Percentiles rank a stretch among this genome's conserved stretches.
Conservation (phyloP, 768 basidiomycete species). For the Gyrodon lividus region DNA sequence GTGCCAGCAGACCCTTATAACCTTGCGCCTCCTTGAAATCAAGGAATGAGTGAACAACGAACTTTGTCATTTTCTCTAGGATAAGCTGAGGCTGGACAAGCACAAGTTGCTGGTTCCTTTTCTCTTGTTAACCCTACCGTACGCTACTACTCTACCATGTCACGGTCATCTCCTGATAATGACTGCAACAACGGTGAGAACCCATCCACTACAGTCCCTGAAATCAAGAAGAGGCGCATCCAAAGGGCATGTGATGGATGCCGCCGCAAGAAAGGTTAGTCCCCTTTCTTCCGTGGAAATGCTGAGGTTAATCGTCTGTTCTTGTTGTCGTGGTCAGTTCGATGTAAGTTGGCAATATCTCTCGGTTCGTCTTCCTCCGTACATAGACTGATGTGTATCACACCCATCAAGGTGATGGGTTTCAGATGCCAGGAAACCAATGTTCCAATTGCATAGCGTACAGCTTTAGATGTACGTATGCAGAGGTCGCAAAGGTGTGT, state of each 20-base stretch:
- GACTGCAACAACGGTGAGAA: slow-evolving; percentile 50
- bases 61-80: no score
- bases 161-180: slow-evolving; percentile 67
- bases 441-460: slow-evolving; percentile 58
- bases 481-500: slow-evolving; percentile 54
- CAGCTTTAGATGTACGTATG: slow-evolving; percentile 52
- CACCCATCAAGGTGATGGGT: slow-evolving; percentile 52
- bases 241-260: slow-evolving; percentile 84
- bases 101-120: no score
- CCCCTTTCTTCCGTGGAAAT: no score
- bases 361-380: neutral
- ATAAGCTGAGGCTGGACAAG: no score
- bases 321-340: slow-evolving; percentile 6
- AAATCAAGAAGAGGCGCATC: slow-evolving; percentile 67
- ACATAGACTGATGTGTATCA: neutral
- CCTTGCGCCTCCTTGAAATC: no score
- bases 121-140: no score
- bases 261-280: slow-evolving; percentile 77
- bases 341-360: slow-evolving; percentile 27
- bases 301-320: neutral
- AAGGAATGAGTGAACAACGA: no score
- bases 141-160: no score
- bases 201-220: slow-evolving; percentile 27
- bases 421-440: slow-evolving; percentile 49
- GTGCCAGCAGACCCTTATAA: no score